phyloP scores from a whole-genome alignment of 179 eudicot genomes.

The Silene vulgaris region DNA sequence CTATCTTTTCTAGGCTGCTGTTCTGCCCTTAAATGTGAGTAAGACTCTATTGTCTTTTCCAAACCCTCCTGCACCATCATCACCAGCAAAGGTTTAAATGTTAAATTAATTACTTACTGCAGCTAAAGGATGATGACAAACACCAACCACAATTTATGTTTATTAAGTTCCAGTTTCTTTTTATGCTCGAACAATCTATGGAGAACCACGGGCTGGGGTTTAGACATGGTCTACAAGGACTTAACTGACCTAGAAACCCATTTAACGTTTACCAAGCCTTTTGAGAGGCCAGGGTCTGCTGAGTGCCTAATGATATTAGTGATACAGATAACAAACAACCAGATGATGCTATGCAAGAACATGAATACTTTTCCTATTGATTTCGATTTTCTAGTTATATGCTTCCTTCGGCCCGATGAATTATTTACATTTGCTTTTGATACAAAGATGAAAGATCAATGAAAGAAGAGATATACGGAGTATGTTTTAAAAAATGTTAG shows the following conservation, averaged over 20 bases:
- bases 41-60: conserved; percentile 84
- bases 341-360: not conserved
- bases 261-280: no score
- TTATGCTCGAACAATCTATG: conserved; percentile 5
- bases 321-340: not conserved
- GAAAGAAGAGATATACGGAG: no score
- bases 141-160: conserved; percentile 1
- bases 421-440: no score
- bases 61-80: conserved; percentile 66
- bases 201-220: not conserved
- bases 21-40: conserved; percentile 76
- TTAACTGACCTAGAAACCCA: not conserved
- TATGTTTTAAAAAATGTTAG: no score
- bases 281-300: no score
- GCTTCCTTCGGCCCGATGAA: no score
- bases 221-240: not conserved
- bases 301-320: no score
- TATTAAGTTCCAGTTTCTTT: not conserved
- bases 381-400: not conserved
- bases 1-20: conserved; percentile 56
- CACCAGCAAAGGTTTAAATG: conserved; percentile 9
- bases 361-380: not conserved
- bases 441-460: no score
- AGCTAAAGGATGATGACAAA: not conserved
- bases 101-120: not conserved